Evolutionary conservation across 768 basidiomycete species (phyloP), one percentile per base, ranked within the genome.

Genomic region (Tulasnella sp.): DNA sequence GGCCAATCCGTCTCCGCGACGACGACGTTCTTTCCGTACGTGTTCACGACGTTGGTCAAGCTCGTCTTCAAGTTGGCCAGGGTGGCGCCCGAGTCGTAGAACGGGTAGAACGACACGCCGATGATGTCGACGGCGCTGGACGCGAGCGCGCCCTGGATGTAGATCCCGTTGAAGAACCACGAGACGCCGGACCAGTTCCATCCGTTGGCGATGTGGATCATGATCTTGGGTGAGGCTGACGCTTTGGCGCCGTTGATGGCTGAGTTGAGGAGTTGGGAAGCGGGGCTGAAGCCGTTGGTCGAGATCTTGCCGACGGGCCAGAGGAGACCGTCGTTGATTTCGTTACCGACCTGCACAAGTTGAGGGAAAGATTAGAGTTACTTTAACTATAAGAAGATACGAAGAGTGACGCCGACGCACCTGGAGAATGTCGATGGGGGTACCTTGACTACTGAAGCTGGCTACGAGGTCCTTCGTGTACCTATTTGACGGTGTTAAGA

Each of bases 1-100:
- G n/a, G n/a, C n/a, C n/a, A n/a, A n/a, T n/a, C n/a, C n/a, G 91
- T 92, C 84, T 92, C 92, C 8, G 90, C 91, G 28, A 92, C 88
- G 85, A 92, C 89, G 73, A 92, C 85, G 75, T 88, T 89, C 87
- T 92, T 91, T 64, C 85, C 86, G 78, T 86, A 89, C 73, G 86
- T 87, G 76, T 87, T 89, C 8, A 89, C 88, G 77, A 90, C 86
- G 48, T 87, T 87, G 64, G 88, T 89, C 83, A 92, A 86, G 76
- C 89, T 90, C 18, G 88, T 87, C 80, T 89, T 83, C 48, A 92
- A 87, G 7, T 87, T 88, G 64, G 84, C 81, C n/a, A 88, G 85
- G 9, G 90, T 92, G n/a, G 92, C 91, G 11, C 41, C 44, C 5
- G 81, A 76, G n/a, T 80, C 69, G 72, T 82, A 76, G 76, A 80